A percentile compares a stretch with the other conserved stretches of the same genome.
Evolutionary conservation across 1,139 yeast species (phyloP).

Genomic region (Kodamaea suecica): DNA sequence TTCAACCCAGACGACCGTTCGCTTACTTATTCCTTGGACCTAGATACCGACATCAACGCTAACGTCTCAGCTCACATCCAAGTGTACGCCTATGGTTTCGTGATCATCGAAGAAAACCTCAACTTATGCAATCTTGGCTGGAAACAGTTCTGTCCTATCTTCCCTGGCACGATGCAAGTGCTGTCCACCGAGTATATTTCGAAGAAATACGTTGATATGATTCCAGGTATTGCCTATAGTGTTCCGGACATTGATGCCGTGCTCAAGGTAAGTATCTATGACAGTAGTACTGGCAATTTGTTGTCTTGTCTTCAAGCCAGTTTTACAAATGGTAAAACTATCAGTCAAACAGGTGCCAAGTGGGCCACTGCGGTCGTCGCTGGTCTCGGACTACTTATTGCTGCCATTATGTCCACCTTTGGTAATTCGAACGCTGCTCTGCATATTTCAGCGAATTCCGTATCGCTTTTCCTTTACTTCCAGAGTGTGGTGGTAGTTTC

Average conservation of each 20-base stretch:
- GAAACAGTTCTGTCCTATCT: constrained; percentile 79
- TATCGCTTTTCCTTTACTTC: constrained; percentile 70
- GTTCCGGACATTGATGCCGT: constrained; percentile 82
- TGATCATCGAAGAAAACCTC: constrained; percentile 50
- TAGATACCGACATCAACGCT: constrained; percentile 58
- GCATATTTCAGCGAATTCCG: constrained; percentile 71
- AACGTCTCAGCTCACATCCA: constrained; percentile 57
- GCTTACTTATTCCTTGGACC: constrained; percentile 56
- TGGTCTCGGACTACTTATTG: constrained; percentile 68
- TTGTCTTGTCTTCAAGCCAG: constrained; percentile 69
- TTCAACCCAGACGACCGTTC: constrained; percentile 66
- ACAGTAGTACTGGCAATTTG: constrained; percentile 34
- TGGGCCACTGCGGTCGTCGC: constrained; percentile 85
- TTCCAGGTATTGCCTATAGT: constrained; percentile 69
- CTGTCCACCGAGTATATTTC: constrained; percentile 62
- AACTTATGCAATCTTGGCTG: constrained; percentile 61
- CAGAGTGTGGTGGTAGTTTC: constrained; percentile 72
- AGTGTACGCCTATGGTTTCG: constrained; percentile 75
- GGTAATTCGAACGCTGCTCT: constrained; percentile 81
- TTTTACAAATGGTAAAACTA: constrained; percentile 71
- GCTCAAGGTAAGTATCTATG: constrained; percentile 49
- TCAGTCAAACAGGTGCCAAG: constrained; percentile 70
- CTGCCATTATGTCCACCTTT: constrained; percentile 66
- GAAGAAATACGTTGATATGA: constrained; percentile 39
- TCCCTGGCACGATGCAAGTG: constrained; percentile 66